These are phyloP conservation scores for Penicillium sp. DNA, from an alignment of 2,329 filamentous ascomycete species.

Conservation along the genomic window DNA sequence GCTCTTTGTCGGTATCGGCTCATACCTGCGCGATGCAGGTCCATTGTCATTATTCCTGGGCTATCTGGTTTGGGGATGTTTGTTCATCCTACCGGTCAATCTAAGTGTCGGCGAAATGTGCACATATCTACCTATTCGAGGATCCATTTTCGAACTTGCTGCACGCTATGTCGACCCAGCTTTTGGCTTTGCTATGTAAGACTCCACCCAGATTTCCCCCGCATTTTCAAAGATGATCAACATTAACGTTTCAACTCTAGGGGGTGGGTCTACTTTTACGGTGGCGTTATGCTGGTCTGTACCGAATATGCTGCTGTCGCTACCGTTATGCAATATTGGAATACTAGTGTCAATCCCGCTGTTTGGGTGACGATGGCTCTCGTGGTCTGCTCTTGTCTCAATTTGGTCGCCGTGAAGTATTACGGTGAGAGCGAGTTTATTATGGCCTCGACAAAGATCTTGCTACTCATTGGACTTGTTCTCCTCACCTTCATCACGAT, in stretches of 20 bases:
- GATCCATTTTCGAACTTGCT: constrained; percentile 53
- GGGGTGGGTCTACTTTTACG: constrained; percentile 53
- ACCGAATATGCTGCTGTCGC: constrained; percentile 53
- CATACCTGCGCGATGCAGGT: constrained; percentile 37
- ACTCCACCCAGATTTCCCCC: neutral
- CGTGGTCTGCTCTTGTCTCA: constrained; percentile 58
- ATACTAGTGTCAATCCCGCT: constrained; percentile 44
- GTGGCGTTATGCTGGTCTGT: constrained; percentile 50
- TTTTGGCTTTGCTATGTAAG: constrained; percentile 45
- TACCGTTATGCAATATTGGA: constrained; percentile 53
- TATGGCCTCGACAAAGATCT: constrained; percentile 69
- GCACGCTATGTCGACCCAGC: constrained; percentile 55
- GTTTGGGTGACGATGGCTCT: constrained; percentile 50
- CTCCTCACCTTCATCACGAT: constrained; percentile 79
- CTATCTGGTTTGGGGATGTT: constrained; percentile 39
- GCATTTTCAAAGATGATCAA: neutral
- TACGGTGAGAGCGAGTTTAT: constrained; percentile 77
- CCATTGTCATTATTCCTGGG: constrained; percentile 41
- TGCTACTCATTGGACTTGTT: constrained; percentile 70
- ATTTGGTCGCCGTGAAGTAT: constrained; percentile 70
- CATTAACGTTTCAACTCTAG: constrained; percentile 15
- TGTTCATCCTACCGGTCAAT: constrained; percentile 39
- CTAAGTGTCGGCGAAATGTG: constrained; percentile 35
- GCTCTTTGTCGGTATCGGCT: constrained; percentile 42
- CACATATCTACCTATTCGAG: constrained; percentile 46